These are phyloP conservation scores for Ogataea glucozyma DNA, from an alignment of 805 yeast genomes.

Conservation along the genomic window DNA sequence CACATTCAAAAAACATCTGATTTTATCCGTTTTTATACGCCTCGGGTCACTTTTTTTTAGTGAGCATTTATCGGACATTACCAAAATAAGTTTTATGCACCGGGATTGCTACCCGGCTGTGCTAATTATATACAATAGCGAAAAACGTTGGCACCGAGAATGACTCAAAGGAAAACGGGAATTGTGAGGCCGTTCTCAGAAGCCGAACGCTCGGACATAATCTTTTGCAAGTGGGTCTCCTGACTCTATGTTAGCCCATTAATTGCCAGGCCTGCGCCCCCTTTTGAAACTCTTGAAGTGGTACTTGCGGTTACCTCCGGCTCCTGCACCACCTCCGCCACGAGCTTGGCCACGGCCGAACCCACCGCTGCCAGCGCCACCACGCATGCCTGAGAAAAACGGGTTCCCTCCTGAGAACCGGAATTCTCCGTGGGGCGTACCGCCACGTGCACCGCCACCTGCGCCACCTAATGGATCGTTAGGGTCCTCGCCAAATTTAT, in stretches of 20 bases:
- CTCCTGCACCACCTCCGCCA: slow-evolving; percentile 12
- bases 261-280: too few species aligned
- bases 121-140: neutral
- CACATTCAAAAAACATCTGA: slow-evolving; percentile 9
- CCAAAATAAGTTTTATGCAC: too few species aligned
- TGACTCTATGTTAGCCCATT: too few species aligned
- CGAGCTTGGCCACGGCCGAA: too few species aligned
- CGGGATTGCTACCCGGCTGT: neutral
- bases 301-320: too few species aligned
- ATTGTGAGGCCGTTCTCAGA: too few species aligned
- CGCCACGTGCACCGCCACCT: slow-evolving; percentile 10
- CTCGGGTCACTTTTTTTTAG: slow-evolving; percentile 1
- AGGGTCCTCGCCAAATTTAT: slow-evolving; percentile 37
- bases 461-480: slow-evolving; percentile 20
- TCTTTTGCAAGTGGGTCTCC: too few species aligned
- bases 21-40: slow-evolving; percentile 7
- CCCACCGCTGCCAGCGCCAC: too few species aligned
- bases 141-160: neutral
- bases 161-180: too few species aligned
- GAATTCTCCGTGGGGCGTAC: slow-evolving; percentile 5
- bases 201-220: too few species aligned
- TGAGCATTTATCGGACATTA: slow-evolving; percentile 4
- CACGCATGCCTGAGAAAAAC: too few species aligned
- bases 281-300: too few species aligned
- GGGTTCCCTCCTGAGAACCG: slow-evolving; percentile 17